Percentiles rank a stretch among this genome's conserved stretches.
These are phyloP conservation scores for Nevesoporus exiguus DNA, from an alignment of 768 basidiomycete genomes.

Conservation along the genomic window DNA sequence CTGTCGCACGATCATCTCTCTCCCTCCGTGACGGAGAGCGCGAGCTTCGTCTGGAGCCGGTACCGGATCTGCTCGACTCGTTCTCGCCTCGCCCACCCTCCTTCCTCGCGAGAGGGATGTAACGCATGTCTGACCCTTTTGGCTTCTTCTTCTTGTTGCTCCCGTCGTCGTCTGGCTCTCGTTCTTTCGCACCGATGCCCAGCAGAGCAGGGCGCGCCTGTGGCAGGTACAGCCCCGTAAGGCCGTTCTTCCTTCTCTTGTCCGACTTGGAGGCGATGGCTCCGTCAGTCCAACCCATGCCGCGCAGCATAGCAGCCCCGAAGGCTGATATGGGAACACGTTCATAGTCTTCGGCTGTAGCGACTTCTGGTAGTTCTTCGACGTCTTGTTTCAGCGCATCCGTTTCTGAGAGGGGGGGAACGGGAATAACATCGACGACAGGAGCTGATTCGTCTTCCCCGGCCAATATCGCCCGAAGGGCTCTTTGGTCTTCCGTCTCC, in stretches of 20 bases:
- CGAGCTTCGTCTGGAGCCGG: slow-evolving; percentile 48
- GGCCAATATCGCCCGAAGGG: slow-evolving; percentile 76
- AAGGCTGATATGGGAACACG: slow-evolving; percentile 91
- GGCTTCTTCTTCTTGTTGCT: slow-evolving; percentile 52
- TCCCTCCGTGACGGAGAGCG: slow-evolving; percentile 41
- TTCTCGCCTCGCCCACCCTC: slow-evolving; percentile 43
- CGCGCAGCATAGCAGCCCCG: slow-evolving; percentile 86
- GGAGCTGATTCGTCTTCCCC: slow-evolving; percentile 38
- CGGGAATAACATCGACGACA: slow-evolving; percentile 60
- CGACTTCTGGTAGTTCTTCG: slow-evolving; percentile 67
- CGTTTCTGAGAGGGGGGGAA: slow-evolving; percentile 61
- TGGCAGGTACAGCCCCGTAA: slow-evolving; percentile 80
- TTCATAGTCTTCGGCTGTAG: slow-evolving; percentile 82
- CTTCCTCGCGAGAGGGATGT: slow-evolving; percentile 77
- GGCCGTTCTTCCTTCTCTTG: slow-evolving; percentile 49
- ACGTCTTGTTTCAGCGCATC: slow-evolving; percentile 88
- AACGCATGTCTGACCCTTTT: slow-evolving; percentile 59
- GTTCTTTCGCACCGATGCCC: slow-evolving; percentile 93
- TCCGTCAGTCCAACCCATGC: slow-evolving; percentile 96
- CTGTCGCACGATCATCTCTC: slow-evolving; percentile 4
- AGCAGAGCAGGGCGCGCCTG: slow-evolving; percentile 78
- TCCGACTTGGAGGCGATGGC: slow-evolving; percentile 60
- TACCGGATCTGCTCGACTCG: slow-evolving; percentile 34
- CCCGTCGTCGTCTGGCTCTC: slow-evolving; percentile 68
- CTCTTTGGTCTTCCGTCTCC: slow-evolving; percentile 74